Evolutionary conservation across 169 alveolate species (phyloP).

Genomic region (Plasmodium yoelii): DNA sequence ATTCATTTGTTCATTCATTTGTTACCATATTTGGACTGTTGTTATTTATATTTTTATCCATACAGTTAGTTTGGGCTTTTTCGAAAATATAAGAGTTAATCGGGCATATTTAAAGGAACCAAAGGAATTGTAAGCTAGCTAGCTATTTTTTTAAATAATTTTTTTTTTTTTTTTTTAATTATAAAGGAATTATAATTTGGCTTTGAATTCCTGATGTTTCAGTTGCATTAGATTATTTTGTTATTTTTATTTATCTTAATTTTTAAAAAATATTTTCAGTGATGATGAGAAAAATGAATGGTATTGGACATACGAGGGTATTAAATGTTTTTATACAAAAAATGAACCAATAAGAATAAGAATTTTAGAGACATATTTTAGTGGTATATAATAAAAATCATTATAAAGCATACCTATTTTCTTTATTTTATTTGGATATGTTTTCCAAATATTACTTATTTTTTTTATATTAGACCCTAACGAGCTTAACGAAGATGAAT

Average conservation of each 20-base stretch:
- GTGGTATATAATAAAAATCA: constrained; percentile 27
- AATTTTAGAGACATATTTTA: constrained; percentile 57
- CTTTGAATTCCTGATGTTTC: too few species aligned
- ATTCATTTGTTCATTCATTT: too few species aligned
- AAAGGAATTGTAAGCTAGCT: constrained; percentile 45
- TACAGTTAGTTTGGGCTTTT: constrained; percentile 57
- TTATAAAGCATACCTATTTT: background rate
- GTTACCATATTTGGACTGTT: too few species aligned
- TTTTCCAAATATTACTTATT: constrained; percentile 4
- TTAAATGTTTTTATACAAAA: constrained; percentile 62
- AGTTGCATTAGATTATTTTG: background rate
- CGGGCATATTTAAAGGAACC: constrained; percentile 59
- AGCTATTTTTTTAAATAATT: background rate
- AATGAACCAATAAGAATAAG: constrained; percentile 49
- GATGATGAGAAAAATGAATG: constrained; percentile 60
- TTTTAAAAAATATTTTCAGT: background rate
- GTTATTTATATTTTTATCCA: background rate
- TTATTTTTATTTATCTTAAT: background rate
- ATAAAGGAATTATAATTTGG: too few species aligned
- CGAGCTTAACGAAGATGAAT: constrained; percentile 36
- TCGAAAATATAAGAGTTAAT: constrained; percentile 60
- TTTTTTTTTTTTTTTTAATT: constrained; percentile 3
- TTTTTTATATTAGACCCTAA: constrained; percentile 42
- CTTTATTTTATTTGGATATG: background rate
- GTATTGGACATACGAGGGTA: constrained; percentile 65